Evolutionary conservation across 2,329 filamentous ascomycete genomes (phyloP).

Genomic region (Trichoderma sp.): DNA sequence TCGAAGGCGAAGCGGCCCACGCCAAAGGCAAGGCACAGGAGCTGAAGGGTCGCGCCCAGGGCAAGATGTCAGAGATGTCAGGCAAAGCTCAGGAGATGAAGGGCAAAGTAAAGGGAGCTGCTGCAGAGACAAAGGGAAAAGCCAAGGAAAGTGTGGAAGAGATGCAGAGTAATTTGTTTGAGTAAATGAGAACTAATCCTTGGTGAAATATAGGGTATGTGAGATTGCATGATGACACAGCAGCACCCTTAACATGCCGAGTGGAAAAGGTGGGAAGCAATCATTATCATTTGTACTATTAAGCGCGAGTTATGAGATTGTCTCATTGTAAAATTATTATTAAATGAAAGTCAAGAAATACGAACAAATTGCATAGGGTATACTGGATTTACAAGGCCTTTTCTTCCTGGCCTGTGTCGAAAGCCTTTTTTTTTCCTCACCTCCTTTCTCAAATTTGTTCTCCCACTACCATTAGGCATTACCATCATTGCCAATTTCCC

Average conservation of each 20-base stretch:
- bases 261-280: background rate
- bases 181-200: background rate
- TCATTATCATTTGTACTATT: background rate
- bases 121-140: slow-evolving; percentile 47
- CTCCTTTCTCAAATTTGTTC: background rate
- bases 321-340: background rate
- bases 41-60: slow-evolving; percentile 42
- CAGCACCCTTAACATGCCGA: background rate
- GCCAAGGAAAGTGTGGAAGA: slow-evolving; percentile 50
- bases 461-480: slow-evolving; percentile 21
- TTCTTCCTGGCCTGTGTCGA: background rate
- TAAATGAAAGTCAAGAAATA: background rate
- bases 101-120: slow-evolving; percentile 47
- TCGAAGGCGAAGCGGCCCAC: slow-evolving; percentile 40
- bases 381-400: background rate
- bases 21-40: slow-evolving; percentile 44
- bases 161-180: slow-evolving; percentile 44
- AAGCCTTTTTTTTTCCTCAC: background rate
- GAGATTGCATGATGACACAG: background rate
- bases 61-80: slow-evolving; percentile 37
- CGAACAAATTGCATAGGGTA: background rate
- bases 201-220: background rate
- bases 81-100: slow-evolving; percentile 43
- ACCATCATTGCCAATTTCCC: background rate
- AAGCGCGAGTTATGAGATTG: slow-evolving; percentile 10